Evolutionary conservation across 2,329 filamentous ascomycete species (phyloP), one percentile per base, ranked within the genome.

Genomic region (Sarocladium oryzae): DNA sequence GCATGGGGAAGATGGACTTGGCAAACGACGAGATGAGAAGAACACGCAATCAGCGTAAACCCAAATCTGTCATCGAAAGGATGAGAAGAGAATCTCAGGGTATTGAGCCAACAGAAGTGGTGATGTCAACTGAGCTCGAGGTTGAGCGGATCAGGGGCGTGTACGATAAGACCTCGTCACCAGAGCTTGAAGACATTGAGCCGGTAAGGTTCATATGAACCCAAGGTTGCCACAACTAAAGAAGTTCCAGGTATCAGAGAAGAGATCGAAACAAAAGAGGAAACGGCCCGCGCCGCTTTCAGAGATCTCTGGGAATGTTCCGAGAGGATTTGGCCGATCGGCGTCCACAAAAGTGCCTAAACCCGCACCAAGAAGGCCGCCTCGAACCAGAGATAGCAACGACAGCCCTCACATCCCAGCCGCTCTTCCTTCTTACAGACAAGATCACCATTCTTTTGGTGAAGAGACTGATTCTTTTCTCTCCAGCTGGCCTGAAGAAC

Each of bases 1-100:
- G 88, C 16, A 91, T 91, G 87, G 79, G 81, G 50, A 76, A 89
- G n/a, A 90, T 91, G 62, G 88, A 92, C 65, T 82, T 88, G 50
- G 88, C 88, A 4, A 87, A 84, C 4, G 77, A 82, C 15, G 80
- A 85, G 54, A 85, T 87, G 75, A 85, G 82, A 58, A 78, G 84
- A 41, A 88, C 82, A 69, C 76, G 88, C 49, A 91, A 91, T 62
- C 88, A 92, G 66, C 82, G 85, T 59, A 92, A 92, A 65, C 81
- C 85, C 51, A 76, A 73, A n/a, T 84, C 81, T 1, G 82, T 89
- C n/a, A 69, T 89, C 20, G 73, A 79, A 51, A 78, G 79, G 53
- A 82, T 92, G 66, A 76, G 83, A 58, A 66, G 75, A 50, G 81
- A 79, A 16, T 89, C 87, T 1, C 73, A 77, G 56, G 72, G 75